phyloP scores from a whole-genome alignment of 2,329 filamentous ascomycete genomes.

The Colletotrichum gloeosporioides region DNA sequence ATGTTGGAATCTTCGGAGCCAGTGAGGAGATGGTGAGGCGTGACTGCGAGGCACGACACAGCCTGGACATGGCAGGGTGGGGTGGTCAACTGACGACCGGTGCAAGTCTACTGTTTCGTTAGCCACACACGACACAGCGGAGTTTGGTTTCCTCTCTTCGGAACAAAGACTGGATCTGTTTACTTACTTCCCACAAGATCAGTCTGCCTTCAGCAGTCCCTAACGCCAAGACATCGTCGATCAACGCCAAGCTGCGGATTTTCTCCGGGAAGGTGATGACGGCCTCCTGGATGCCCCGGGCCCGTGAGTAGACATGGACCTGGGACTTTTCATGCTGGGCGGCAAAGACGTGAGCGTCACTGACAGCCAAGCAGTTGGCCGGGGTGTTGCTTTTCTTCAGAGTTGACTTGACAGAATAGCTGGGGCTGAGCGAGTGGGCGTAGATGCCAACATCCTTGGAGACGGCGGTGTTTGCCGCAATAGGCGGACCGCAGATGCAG shows the following conservation, averaged over 20 bases:
- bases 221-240: conserved; percentile 74
- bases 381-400: conserved; percentile 94
- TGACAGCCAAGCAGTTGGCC: conserved; percentile 80
- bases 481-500: conserved; percentile 60
- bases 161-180: conserved; percentile 20
- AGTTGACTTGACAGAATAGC: conserved; percentile 73
- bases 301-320: conserved; percentile 87
- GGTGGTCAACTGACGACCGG: conserved; percentile 78
- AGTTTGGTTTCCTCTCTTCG: background rate
- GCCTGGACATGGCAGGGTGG: conserved; percentile 80
- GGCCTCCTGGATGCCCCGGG: conserved; percentile 86
- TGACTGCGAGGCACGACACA: conserved; percentile 77
- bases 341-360: conserved; percentile 83
- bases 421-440: conserved; percentile 80
- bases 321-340: conserved; percentile 92
- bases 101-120: conserved; percentile 61
- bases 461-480: conserved; percentile 67
- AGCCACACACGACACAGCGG: conserved; percentile 23
- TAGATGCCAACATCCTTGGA: conserved; percentile 88
- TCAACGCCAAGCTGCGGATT: conserved; percentile 78
- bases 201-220: conserved; percentile 87
- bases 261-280: conserved; percentile 87
- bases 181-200: conserved; percentile 87
- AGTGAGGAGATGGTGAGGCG: conserved; percentile 75
- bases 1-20: conserved; percentile 88